A percentile compares a stretch with the other conserved stretches of the same genome.
phyloP scores from a whole-genome alignment of 2,329 filamentous ascomycete species.

The Pseudogymnoascus sp. region DNA sequence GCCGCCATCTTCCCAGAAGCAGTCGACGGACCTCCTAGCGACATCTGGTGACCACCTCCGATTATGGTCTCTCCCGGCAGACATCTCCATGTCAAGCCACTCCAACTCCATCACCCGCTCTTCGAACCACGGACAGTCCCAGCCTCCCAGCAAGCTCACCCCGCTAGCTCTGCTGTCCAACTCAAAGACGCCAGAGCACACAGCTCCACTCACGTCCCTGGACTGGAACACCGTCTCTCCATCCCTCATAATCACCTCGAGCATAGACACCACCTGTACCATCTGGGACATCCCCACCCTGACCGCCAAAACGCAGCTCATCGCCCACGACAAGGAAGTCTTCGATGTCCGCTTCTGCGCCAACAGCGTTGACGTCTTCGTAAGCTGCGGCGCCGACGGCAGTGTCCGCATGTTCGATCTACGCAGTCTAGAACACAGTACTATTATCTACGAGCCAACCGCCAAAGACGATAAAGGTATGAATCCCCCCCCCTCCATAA shows the following conservation, averaged over 20 bases:
- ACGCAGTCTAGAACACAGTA: conserved; percentile 91
- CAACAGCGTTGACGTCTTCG: conserved; percentile 96
- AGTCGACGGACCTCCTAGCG: conserved; percentile 87
- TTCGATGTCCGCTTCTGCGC: conserved; percentile 98
- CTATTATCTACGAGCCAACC: conserved; percentile 96
- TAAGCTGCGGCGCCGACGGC: conserved; percentile 93
- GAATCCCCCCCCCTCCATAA: conserved; percentile 14
- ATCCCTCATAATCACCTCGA: conserved; percentile 95
- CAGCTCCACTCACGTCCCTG: conserved; percentile 87
- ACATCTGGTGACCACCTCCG: conserved; percentile 92
- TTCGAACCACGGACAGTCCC: conserved; percentile 48
- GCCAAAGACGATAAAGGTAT: conserved; percentile 70
- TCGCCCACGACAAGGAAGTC: conserved; percentile 97
- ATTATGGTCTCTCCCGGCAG: conserved; percentile 81
- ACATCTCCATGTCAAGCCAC: conserved; percentile 44
- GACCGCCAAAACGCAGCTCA: conserved; percentile 95
- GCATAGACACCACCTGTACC: conserved; percentile 97
- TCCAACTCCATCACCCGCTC: conserved; percentile 63
- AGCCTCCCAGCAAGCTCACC: conserved; percentile 70
- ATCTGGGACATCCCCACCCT: conserved; percentile 99
- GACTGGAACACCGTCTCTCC: conserved; percentile 98
- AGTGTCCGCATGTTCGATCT: conserved; percentile 99
- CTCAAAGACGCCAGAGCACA: conserved; percentile 97
- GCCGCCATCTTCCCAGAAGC: conserved; percentile 87
- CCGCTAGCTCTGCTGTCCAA: conserved; percentile 90